A percentile compares a stretch with the other conserved stretches of the same genome.
phyloP scores from a whole-genome alignment of 768 basidiomycete species.

The Hypholoma sublateritium region DNA sequence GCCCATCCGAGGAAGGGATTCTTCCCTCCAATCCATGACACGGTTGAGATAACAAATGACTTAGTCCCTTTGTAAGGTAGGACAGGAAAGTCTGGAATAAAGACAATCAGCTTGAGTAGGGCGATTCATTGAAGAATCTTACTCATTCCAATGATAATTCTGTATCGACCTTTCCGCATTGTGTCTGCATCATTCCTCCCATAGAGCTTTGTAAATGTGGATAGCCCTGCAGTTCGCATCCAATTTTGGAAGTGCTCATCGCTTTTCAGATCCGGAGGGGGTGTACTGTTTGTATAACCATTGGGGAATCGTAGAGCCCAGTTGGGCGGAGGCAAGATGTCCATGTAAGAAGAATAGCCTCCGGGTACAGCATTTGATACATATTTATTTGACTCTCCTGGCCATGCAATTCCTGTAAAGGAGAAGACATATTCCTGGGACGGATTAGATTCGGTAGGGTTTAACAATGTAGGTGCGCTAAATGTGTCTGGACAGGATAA shows the following conservation, averaged over 20 bases:
- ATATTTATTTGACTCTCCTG: slow-evolving; percentile 92
- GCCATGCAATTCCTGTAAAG: slow-evolving; percentile 88
- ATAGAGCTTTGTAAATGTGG: slow-evolving; percentile 95
- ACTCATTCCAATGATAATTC: slow-evolving; percentile 81
- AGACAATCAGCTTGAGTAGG: slow-evolving; percentile 7
- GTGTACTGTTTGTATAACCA: slow-evolving; percentile 61
- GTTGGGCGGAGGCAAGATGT: slow-evolving; percentile 91
- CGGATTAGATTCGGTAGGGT: slow-evolving; percentile 44
- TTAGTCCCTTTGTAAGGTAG: slow-evolving; percentile 91
- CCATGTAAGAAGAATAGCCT: slow-evolving; percentile 55
- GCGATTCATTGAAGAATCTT: slow-evolving; percentile 32
- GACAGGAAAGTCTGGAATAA: slow-evolving; percentile 87
- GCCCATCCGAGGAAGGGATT: slow-evolving; percentile 99
- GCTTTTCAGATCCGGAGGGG: slow-evolving; percentile 67
- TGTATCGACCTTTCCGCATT: slow-evolving; percentile 74
- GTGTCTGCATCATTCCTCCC: slow-evolving; percentile 82
- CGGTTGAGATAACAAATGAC: slow-evolving; percentile 94
- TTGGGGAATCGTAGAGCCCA: slow-evolving; percentile 77
- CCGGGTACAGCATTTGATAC: slow-evolving; percentile 46
- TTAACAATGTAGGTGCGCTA: slow-evolving; percentile 57
- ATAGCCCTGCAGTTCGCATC: slow-evolving; percentile 98
- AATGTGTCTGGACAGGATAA: slow-evolving; percentile 65
- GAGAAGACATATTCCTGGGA: slow-evolving; percentile 70
- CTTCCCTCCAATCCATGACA: slow-evolving; percentile 98
- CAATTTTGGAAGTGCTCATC: slow-evolving; percentile 99